phyloP scores from a whole-genome alignment of 257 asterid species.

The Solanum chaucha region DNA sequence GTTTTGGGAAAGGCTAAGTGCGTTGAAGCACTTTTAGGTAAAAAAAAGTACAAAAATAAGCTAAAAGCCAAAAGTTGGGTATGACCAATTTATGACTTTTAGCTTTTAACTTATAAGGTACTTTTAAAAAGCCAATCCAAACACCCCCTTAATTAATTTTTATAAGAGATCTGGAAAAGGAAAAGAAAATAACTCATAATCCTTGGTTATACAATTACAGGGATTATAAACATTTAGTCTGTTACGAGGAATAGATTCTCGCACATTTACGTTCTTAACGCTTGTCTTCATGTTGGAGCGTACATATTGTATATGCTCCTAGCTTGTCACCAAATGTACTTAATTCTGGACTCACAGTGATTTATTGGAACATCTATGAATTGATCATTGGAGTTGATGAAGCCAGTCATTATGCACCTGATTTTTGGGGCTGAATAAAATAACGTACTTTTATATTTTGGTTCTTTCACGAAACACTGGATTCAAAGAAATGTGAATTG shows the following conservation, averaged over 20 bases:
- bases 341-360: neutral
- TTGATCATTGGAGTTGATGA: neutral
- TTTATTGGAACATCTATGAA: neutral
- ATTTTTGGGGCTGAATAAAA: neutral
- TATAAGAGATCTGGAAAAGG: neutral
- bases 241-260: neutral
- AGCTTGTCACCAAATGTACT: neutral
- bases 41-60: neutral
- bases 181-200: neutral
- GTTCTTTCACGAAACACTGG: neutral
- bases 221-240: neutral
- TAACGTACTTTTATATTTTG: neutral
- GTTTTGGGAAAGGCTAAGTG: neutral
- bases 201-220: neutral
- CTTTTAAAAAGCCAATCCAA: neutral
- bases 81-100: neutral
- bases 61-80: neutral
- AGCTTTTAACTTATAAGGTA: neutral
- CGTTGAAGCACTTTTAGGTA: neutral
- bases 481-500: neutral
- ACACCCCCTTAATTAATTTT: neutral
- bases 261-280: neutral
- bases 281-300: neutral
- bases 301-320: neutral
- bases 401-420: neutral